phyloP scores from a whole-genome alignment of 495 filamentous ascomycete species.

The Parachaetomium inaequale region DNA sequence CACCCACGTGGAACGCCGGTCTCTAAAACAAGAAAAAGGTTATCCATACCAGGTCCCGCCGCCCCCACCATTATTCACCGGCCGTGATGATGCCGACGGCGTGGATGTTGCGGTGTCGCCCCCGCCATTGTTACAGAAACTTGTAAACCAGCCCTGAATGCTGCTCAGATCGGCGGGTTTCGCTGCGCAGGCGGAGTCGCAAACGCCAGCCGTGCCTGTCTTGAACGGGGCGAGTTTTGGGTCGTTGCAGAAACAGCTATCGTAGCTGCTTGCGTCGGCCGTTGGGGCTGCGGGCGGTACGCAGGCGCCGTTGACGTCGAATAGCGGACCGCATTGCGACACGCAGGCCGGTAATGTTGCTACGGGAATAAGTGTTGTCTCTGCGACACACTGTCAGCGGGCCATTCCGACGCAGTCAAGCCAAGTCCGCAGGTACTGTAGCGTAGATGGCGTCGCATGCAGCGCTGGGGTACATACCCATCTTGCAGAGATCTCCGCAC shows the following conservation, averaged over 20 bases:
- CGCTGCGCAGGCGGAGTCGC: constrained; percentile 35
- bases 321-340: constrained; percentile 45
- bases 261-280: constrained; percentile 30
- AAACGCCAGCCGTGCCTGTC: constrained; percentile 40
- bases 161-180: constrained; percentile 34
- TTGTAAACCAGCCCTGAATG: constrained; percentile 51
- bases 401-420: background rate
- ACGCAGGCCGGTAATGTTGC: constrained; percentile 46
- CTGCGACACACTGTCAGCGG: constrained; percentile 1
- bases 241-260: constrained; percentile 49
- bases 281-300: constrained; percentile 39
- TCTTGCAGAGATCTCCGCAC: background rate
- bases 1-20: background rate
- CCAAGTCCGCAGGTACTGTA: background rate
- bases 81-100: constrained; percentile 22
- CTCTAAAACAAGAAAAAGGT: background rate
- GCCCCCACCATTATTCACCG: constrained; percentile 19
- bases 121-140: constrained; percentile 36
- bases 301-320: constrained; percentile 54
- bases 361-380: constrained; percentile 48
- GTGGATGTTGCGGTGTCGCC: constrained; percentile 2
- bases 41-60: constrained; percentile 29
- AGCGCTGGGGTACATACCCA: constrained; percentile 8
- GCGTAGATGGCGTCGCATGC: background rate
- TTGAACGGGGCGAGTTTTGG: constrained; percentile 41